A percentile compares a stretch with the other conserved stretches of the same genome.
Conservation (phyloP, 2,329 filamentous ascomycete genomes). For the Botrytis byssoidea region DNA sequence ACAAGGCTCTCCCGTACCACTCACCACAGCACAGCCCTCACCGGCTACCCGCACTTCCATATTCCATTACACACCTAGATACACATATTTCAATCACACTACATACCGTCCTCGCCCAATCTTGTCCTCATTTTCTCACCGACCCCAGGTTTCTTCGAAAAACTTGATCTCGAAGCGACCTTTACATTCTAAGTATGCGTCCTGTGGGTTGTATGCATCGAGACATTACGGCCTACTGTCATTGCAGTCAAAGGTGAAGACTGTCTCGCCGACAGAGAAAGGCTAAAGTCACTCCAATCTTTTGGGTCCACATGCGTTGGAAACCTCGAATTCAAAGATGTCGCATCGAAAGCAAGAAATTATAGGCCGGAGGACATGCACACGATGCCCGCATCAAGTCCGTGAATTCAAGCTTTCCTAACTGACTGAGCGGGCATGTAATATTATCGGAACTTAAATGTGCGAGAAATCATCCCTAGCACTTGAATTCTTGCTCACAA, state of each 20-base stretch:
- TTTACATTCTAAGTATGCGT: no score
- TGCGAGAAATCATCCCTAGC: not conserved
- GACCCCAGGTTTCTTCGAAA: not conserved
- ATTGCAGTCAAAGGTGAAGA: not conserved
- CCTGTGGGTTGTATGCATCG: not conserved
- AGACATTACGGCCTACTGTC: not conserved
- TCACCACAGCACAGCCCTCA: not conserved
- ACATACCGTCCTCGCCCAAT: not conserved
- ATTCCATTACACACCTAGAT: not conserved
- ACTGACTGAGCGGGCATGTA: not conserved
- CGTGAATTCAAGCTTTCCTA: not conserved
- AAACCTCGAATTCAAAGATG: not conserved
- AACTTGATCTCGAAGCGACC: not conserved
- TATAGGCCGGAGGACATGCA: not conserved
- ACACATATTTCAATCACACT: not conserved
- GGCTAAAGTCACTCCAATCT: rapidly evolving
- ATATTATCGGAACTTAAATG: not conserved
- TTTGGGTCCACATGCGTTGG: not conserved
- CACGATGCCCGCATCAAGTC: not conserved
- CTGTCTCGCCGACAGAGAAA: not conserved
- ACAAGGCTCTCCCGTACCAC: slow-evolving; percentile 1
- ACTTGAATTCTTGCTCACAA: not conserved
- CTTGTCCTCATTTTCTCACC: not conserved
- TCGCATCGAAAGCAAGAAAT: not conserved
- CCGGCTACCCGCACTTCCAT: not conserved